Evolutionary conservation across 2,329 filamentous ascomycete genomes (phyloP).

Genomic region (Westerdykella aurantiaca): DNA sequence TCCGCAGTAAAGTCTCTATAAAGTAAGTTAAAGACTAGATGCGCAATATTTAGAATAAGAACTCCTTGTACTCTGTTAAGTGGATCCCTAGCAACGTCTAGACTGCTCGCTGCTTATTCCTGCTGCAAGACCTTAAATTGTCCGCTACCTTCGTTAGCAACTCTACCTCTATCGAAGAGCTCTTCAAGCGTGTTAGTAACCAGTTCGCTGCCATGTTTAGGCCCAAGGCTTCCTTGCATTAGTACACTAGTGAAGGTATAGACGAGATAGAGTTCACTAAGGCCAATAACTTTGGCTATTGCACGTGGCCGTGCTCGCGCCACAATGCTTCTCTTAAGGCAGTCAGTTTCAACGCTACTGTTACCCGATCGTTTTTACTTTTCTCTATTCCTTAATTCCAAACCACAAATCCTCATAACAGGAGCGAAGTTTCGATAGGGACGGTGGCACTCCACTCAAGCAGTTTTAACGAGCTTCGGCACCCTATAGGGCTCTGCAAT

Average conservation of each 20-base stretch:
- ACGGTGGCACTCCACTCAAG: too few species aligned
- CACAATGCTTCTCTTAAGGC: slow-evolving; percentile 98
- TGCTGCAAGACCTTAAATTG: slow-evolving; percentile 97
- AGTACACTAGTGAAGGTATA: slow-evolving; percentile 99
- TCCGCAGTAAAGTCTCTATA: slow-evolving; percentile 99
- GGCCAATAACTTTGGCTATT: slow-evolving; percentile 97
- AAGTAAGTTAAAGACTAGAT: slow-evolving; percentile 99
- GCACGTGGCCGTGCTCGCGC: slow-evolving; percentile 99
- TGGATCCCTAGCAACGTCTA: slow-evolving; percentile 99
- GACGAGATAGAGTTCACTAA: slow-evolving; percentile 99
- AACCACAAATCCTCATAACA: too few species aligned
- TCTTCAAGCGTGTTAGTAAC: slow-evolving; percentile 99
- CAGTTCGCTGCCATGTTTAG: slow-evolving; percentile 99
- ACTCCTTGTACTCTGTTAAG: slow-evolving; percentile 98
- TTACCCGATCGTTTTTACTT: slow-evolving; percentile 14
- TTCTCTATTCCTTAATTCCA: too few species aligned
- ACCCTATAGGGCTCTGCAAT: too few species aligned
- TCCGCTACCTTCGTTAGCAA: slow-evolving; percentile 98
- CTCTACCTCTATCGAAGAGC: slow-evolving; percentile 99
- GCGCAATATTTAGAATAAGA: slow-evolving; percentile 99
- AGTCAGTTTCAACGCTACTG: slow-evolving; percentile 14
- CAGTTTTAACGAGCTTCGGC: too few species aligned
- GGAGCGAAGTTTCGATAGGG: too few species aligned
- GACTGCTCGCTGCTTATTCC: slow-evolving; percentile 98
- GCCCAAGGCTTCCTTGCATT: slow-evolving; percentile 99